Base-by-base conservation (phyloP, 768 basidiomycete species). In the Tubosaeta brunneosetosa region DNA sequence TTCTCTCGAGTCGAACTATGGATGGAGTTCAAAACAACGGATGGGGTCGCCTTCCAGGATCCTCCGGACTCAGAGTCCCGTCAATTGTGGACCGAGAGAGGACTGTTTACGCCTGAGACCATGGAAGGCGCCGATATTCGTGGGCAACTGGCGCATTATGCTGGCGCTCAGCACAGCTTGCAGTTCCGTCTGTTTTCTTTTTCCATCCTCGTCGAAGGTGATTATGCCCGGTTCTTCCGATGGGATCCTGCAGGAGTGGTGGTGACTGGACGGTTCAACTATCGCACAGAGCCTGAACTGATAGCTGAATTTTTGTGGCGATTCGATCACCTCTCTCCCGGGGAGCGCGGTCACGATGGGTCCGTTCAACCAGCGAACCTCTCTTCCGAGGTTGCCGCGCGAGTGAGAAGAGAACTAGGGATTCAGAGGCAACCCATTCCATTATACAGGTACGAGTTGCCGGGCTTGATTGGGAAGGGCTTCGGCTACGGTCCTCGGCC, bases 181-280 rank as follows among this genome's bases (percentile, higher is more conserved):
- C 37, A 37, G 8, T 37, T 37, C 16, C 14, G 40, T 10, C 40
- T 9, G 19, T 41, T 41, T 11, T 41, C 40, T 7, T 41, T 41
- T 22, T 41, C 40, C 19, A 22, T 41, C 4, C 12, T 41, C 5
- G 40, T 41, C 9, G 40, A 41, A 41, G 40, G 59, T 11, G 34
- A 55, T 3, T 36, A 31, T 40, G 69, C 66, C 6, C 6, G 40
- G 12, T 41, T 41, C 19, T n/a, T 41, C 6, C 40, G 40, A 17
- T 41, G 40, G 40, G 40, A 41, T 3, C 40, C 40, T 41, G 19
- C 40, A 8, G 40, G 19, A 17, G 22, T 19, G 6, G 3, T 22
- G 6, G 19, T 41, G 40, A 41, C 40, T 3, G 19, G 19, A 3
- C 8, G 7, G 9, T 41, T 41, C 40, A 22, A 41, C 40, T 41